These are phyloP conservation scores for Leptosphaerulina australis DNA, from an alignment of 2,329 filamentous ascomycete genomes.

Conservation along the genomic window DNA sequence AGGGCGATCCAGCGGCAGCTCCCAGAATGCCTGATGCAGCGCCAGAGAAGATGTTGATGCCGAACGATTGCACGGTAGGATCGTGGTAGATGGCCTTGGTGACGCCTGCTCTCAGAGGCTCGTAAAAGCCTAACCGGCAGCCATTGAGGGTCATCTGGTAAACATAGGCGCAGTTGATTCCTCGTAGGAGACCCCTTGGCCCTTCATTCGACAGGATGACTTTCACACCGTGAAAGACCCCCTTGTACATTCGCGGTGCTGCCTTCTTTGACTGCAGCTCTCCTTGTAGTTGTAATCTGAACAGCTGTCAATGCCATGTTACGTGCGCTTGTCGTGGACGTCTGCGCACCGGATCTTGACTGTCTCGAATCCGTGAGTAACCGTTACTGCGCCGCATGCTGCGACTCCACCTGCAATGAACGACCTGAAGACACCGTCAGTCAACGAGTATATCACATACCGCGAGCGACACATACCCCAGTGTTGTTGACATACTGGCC, in stretches of 20 bases:
- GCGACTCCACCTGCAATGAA: slow-evolving; percentile 97
- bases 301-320: slow-evolving; percentile 25
- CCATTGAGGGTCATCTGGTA: slow-evolving; percentile 97
- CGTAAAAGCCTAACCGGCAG: slow-evolving; percentile 96
- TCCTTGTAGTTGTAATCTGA: slow-evolving; percentile 91
- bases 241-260: slow-evolving; percentile 86
- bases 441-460: background rate
- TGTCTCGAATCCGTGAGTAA: slow-evolving; percentile 97
- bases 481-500: slow-evolving; percentile 55
- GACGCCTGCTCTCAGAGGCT: slow-evolving; percentile 79
- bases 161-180: slow-evolving; percentile 89
- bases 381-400: slow-evolving; percentile 95
- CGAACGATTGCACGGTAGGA: slow-evolving; percentile 77
- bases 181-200: slow-evolving; percentile 80
- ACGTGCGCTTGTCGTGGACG: background rate
- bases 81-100: slow-evolving; percentile 74
- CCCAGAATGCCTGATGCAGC: slow-evolving; percentile 88
- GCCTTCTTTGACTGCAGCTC: slow-evolving; percentile 87
- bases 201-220: slow-evolving; percentile 94
- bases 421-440: slow-evolving; percentile 59
- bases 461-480: slow-evolving; percentile 45
- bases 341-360: slow-evolving; percentile 87
- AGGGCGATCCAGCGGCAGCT: slow-evolving; percentile 90
- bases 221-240: slow-evolving; percentile 86
- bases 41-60: slow-evolving; percentile 91